Conservation (phyloP, 257 asterid genomes). For the Solanum megistacrolobum region DNA sequence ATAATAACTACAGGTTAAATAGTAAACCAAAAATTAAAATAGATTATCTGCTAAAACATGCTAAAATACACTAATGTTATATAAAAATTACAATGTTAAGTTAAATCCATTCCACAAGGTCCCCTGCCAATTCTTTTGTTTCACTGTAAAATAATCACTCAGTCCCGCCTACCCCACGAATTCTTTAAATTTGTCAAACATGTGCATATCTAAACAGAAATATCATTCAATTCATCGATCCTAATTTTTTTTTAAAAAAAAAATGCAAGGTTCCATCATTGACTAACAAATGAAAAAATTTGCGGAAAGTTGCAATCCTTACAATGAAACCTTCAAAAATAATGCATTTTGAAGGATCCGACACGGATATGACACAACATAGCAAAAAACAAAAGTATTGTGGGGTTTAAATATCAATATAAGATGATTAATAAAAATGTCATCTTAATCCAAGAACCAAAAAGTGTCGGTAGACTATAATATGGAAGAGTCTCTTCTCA, state of each 20-base stretch:
- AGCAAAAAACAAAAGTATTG: background rate
- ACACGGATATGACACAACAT: background rate
- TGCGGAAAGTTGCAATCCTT: background rate
- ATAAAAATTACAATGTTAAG: no score
- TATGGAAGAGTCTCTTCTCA: background rate
- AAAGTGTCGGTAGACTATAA: slow-evolving; percentile 50
- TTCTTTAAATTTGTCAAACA: background rate
- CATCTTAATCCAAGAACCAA: slow-evolving; percentile 15
- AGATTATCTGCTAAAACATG: background rate
- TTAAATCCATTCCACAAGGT: background rate
- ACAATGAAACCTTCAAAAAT: background rate
- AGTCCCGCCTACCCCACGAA: background rate
- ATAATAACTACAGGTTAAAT: background rate
- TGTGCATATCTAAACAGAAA: background rate
- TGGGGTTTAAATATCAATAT: background rate
- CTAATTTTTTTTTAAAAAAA: no score
- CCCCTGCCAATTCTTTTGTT: background rate
- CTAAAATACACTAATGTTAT: no score
- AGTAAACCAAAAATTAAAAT: background rate
- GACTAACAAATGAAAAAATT: background rate
- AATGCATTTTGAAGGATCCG: background rate
- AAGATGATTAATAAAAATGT: slow-evolving; percentile 11
- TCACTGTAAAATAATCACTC: background rate
- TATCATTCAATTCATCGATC: background rate
- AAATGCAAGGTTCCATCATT: background rate